Percentiles rank a stretch among this genome's conserved stretches.
phyloP scores from a whole-genome alignment of 176 grass and related monocot genomes.

The Juncus effusus region DNA sequence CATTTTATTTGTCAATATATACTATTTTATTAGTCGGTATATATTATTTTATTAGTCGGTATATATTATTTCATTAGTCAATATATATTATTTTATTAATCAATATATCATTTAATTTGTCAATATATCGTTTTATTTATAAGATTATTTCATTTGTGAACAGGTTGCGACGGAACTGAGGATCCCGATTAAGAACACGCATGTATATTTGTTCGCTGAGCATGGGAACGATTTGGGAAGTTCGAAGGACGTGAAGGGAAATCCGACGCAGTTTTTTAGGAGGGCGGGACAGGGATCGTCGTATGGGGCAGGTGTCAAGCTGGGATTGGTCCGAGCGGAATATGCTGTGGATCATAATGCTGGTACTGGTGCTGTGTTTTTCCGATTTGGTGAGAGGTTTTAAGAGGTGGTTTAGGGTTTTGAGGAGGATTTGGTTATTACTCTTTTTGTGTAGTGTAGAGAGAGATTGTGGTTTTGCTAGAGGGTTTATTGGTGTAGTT shows the following conservation, averaged over 20 bases:
- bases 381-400: constrained; percentile 92
- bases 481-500: constrained; percentile 11
- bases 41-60: no score
- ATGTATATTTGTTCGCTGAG: constrained; percentile 77
- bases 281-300: constrained; percentile 85
- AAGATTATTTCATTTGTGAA: not conserved
- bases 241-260: constrained; percentile 94
- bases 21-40: no score
- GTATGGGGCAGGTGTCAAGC: constrained; percentile 79
- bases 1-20: no score
- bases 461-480: constrained; percentile 16
- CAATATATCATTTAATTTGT: no score
- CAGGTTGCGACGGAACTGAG: constrained; percentile 78
- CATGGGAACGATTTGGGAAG: constrained; percentile 91
- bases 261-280: constrained; percentile 88
- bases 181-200: constrained; percentile 70
- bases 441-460: constrained; percentile 23
- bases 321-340: constrained; percentile 89
- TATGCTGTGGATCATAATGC: constrained; percentile 94
- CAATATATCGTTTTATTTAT: not conserved
- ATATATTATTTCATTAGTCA: no score
- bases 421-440: not conserved
- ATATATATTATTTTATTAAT: no score
- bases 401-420: constrained; percentile 25
- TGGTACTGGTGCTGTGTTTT: constrained; percentile 74